These are phyloP conservation scores for Boeremia exigua DNA, from an alignment of 2,329 filamentous ascomycete species.

Conservation along the genomic window DNA sequence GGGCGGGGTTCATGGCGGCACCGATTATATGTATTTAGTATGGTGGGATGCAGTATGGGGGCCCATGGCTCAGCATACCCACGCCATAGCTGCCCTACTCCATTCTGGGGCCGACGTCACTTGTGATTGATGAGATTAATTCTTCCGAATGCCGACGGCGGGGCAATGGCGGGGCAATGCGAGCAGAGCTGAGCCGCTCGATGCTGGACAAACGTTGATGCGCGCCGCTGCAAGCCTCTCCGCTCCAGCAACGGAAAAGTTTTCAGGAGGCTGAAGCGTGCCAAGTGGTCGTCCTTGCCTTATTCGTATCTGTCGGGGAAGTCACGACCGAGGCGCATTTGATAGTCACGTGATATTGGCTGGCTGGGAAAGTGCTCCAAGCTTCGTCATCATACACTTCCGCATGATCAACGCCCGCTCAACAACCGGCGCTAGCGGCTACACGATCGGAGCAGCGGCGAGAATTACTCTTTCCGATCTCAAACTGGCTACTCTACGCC, in stretches of 20 bases:
- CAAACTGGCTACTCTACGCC: slow-evolving; percentile 19
- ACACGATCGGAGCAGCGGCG: slow-evolving; percentile 26
- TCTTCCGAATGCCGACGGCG: slow-evolving; percentile 34
- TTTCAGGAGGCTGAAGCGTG: slow-evolving; percentile 18
- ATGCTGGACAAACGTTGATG: slow-evolving; percentile 22
- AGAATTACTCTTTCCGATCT: slow-evolving; percentile 33
- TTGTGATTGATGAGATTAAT: slow-evolving; percentile 45
- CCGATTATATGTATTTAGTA: slow-evolving; percentile 36
- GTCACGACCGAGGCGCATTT: slow-evolving; percentile 21
- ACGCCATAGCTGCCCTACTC: background rate
- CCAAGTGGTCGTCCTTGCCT: slow-evolving; percentile 20
- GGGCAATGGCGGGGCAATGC: slow-evolving; percentile 2
- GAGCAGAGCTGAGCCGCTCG: slow-evolving; percentile 19
- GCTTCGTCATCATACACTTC: slow-evolving; percentile 29
- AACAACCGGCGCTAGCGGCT: slow-evolving; percentile 11
- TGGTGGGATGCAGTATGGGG: slow-evolving; percentile 15
- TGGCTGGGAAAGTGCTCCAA: no score
- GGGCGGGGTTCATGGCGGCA: slow-evolving; percentile 45
- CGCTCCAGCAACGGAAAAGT: slow-evolving; percentile 16
- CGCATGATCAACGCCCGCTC: slow-evolving; percentile 25
- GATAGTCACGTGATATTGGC: slow-evolving; percentile 18
- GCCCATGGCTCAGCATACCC: slow-evolving; percentile 15
- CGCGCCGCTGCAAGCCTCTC: slow-evolving; percentile 6
- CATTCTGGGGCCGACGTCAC: slow-evolving; percentile 19
- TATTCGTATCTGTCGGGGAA: slow-evolving; percentile 25